These are phyloP conservation scores for Spizellomyces sp. DNA, from an alignment of 192 early-diverging fungal genomes.

Conservation along the genomic window DNA sequence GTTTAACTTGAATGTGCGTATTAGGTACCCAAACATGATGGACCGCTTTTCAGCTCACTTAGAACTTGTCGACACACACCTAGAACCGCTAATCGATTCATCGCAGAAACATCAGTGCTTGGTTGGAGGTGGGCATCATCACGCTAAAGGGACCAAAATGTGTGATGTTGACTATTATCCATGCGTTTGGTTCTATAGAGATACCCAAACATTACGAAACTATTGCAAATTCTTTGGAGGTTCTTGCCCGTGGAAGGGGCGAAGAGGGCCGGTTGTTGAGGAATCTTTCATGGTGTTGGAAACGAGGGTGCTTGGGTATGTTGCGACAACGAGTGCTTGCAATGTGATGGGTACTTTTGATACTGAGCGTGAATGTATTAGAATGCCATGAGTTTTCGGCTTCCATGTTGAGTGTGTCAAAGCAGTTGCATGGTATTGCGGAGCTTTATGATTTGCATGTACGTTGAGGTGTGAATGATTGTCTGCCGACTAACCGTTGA, in stretches of 20 bases:
- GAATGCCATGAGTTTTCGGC: conserved; percentile 34
- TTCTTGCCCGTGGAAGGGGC: conserved; percentile 14
- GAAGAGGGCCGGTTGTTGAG: conserved; percentile 17
- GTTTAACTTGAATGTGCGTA: neutral
- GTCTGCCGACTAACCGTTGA: neutral
- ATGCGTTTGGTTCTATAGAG: no score
- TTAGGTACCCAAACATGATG: conserved; percentile 21
- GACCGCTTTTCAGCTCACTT: conserved; percentile 29
- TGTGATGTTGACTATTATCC: no score
- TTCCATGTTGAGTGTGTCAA: conserved; percentile 23
- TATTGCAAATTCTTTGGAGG: conserved; percentile 13
- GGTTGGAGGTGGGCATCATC: neutral
- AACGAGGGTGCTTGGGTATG: conserved; percentile 24
- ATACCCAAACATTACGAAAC: no score
- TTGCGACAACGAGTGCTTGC: neutral
- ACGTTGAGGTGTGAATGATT: neutral
- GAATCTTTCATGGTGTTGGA: conserved; percentile 29
- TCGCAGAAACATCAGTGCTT: conserved; percentile 8
- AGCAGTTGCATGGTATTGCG: conserved; percentile 28
- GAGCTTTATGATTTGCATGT: conserved; percentile 20
- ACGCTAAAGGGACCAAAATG: no score
- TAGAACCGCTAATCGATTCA: conserved; percentile 19
- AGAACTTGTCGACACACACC: conserved; percentile 16
- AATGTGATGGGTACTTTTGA: neutral
- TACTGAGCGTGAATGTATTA: neutral